Conservation (phyloP, 257 asterid genomes). For the Solanum sejunctum region DNA sequence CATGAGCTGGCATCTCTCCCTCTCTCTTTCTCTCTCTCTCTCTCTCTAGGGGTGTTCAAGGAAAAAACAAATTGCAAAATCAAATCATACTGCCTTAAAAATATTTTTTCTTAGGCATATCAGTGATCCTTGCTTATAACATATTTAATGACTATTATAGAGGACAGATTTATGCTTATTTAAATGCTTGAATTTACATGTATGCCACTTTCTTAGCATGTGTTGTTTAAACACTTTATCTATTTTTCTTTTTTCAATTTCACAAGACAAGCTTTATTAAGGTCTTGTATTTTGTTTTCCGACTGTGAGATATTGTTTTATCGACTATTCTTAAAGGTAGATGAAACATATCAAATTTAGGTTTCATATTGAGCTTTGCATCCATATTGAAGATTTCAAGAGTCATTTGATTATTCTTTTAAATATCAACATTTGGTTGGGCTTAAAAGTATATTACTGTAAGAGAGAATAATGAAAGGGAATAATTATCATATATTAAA, state of each 20-base stretch:
- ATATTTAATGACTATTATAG: background rate
- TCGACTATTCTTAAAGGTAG: background rate
- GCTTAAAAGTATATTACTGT: background rate
- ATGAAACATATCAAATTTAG: background rate
- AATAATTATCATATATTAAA: background rate
- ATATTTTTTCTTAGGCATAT: background rate
- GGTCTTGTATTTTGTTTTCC: background rate
- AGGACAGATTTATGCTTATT: background rate
- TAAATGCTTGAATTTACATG: background rate
- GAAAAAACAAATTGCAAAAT: background rate
- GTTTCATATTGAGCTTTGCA: background rate
- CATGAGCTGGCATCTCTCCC: background rate
- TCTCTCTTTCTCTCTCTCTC: background rate
- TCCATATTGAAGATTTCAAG: background rate
- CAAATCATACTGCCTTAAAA: background rate
- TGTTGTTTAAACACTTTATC: no score
- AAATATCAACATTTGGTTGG: background rate
- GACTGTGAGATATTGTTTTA: background rate
- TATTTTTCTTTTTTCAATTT: background rate
- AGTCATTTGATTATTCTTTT: background rate
- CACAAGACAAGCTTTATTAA: background rate
- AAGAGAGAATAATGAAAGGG: background rate
- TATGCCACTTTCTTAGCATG: background rate
- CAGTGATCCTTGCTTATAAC: background rate
- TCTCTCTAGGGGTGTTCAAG: background rate